Evolutionary conservation across 73 alveolate genomes (phyloP).

Genomic region (Uronychia binucleata): DNA sequence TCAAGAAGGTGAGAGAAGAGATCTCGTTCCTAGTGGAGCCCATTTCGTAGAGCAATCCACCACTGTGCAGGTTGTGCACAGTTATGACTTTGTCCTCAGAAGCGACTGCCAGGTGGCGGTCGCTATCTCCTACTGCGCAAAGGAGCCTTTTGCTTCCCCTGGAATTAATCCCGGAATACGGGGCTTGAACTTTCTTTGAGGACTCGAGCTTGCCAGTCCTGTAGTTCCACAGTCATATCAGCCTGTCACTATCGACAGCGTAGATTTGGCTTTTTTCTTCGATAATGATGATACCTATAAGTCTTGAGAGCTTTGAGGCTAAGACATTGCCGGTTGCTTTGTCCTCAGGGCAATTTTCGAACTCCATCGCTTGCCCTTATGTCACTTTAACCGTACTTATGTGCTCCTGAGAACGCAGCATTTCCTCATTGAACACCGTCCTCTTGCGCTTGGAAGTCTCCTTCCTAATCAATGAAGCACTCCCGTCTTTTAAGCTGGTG

Average conservation of each 20-base stretch:
- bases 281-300: conserved; percentile 25
- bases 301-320: conserved; percentile 35
- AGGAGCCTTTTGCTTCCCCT: conserved; percentile 9
- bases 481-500: too few relatives aligned
- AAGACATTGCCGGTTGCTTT: conserved; percentile 35
- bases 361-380: background rate
- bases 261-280: conserved; percentile 12
- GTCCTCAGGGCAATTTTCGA: background rate
- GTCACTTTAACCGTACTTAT: too few relatives aligned
- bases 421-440: too few relatives aligned
- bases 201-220: conserved; percentile 14
- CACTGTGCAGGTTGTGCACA: conserved; percentile 48
- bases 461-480: too few relatives aligned
- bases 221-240: conserved; percentile 46
- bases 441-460: too few relatives aligned
- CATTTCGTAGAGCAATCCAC: conserved; percentile 35
- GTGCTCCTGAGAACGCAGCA: too few relatives aligned
- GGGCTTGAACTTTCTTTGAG: background rate
- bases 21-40: conserved; percentile 26
- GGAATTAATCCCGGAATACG: conserved; percentile 5
- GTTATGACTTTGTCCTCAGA: conserved; percentile 49
- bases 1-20: conserved; percentile 25
- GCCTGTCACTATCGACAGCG: conserved; percentile 40
- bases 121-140: conserved; percentile 12
- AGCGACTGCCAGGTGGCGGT: conserved; percentile 43